Conservation (phyloP, 2,329 filamentous ascomycete genomes). For the Basipetospora chlamydospora region DNA sequence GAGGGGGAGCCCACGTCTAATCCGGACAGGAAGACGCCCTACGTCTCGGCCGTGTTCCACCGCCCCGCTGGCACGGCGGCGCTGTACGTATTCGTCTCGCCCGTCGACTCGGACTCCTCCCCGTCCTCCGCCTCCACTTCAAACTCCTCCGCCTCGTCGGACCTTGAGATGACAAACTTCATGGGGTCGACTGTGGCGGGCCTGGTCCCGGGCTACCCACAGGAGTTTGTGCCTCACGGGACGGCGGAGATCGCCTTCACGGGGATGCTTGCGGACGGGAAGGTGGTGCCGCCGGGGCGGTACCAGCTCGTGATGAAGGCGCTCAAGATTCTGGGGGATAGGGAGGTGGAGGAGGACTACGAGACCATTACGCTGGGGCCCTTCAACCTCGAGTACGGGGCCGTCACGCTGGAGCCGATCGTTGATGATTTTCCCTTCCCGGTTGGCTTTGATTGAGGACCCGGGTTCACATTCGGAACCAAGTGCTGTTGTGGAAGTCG, state of each 20-base stretch:
- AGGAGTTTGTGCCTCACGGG: slow-evolving; percentile 15
- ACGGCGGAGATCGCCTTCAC: slow-evolving; percentile 22
- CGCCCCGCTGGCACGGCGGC: slow-evolving; percentile 31
- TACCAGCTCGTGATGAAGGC: slow-evolving; percentile 36
- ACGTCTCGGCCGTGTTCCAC: slow-evolving; percentile 23
- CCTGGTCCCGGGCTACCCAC: background rate
- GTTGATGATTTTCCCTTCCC: slow-evolving; percentile 1
- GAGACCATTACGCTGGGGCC: slow-evolving; percentile 25
- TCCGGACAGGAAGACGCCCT: slow-evolving; percentile 12
- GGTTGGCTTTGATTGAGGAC: background rate
- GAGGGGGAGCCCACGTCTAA: slow-evolving; percentile 16
- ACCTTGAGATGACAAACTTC: background rate
- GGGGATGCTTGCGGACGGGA: slow-evolving; percentile 30
- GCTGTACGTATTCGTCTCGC: slow-evolving; percentile 25
- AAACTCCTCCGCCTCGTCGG: too few species aligned
- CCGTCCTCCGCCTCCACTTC: too few species aligned
- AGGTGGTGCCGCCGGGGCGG: slow-evolving; percentile 29
- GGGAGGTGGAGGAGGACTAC: slow-evolving; percentile 27
- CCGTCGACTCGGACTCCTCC: background rate
- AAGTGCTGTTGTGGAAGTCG: too few species aligned
- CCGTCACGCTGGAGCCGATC: background rate
- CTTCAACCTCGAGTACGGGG: slow-evolving; percentile 29
- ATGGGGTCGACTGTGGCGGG: background rate
- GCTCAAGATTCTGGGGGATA: slow-evolving; percentile 35
- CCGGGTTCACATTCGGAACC: too few species aligned